Evolutionary conservation across 176 grass and related monocot genomes (phyloP).

Genomic region (Phoenix roebelenii): DNA sequence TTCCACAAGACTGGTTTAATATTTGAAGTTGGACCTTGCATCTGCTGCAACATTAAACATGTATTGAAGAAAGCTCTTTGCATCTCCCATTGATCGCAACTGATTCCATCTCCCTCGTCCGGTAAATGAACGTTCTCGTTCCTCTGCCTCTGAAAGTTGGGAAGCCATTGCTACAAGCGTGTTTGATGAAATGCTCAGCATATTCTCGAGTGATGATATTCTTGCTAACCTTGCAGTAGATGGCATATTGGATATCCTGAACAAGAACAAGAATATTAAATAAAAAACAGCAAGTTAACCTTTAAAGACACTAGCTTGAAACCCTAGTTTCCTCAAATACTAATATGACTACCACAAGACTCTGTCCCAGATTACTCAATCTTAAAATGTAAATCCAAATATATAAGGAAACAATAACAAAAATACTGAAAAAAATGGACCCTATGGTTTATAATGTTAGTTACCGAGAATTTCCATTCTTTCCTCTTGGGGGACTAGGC

Average conservation of each 20-base stretch:
- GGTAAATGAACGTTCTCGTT: constrained; percentile 88
- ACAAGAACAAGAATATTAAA: constrained; percentile 11
- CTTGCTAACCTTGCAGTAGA: constrained; percentile 76
- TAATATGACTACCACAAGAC: too few relatives aligned
- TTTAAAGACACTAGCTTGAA: too few relatives aligned
- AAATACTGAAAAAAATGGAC: too few relatives aligned
- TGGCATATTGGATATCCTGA: constrained; percentile 65
- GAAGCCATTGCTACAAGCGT: constrained; percentile 91
- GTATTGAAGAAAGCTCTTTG: constrained; percentile 92
- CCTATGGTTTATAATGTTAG: neutral
- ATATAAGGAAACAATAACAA: too few relatives aligned
- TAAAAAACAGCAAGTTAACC: too few relatives aligned
- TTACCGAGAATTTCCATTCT: constrained; percentile 78
- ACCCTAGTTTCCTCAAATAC: too few relatives aligned
- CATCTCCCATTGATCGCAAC: constrained; percentile 75
- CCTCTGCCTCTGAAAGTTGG: constrained; percentile 95
- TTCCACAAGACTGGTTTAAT: too few relatives aligned
- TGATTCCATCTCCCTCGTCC: constrained; percentile 86
- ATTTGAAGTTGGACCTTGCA: constrained; percentile 46
- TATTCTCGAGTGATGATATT: constrained; percentile 88
- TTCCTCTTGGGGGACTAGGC: constrained; percentile 51
- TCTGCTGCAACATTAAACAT: constrained; percentile 69
- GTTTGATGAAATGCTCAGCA: constrained; percentile 93
- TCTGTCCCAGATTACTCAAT: too few relatives aligned
- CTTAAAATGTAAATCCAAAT: too few relatives aligned